A percentile compares a stretch with the other conserved stretches of the same genome.
Evolutionary conservation across 2,329 filamentous ascomycete genomes (phyloP).

Genomic region (Cladosporium colombiae): DNA sequence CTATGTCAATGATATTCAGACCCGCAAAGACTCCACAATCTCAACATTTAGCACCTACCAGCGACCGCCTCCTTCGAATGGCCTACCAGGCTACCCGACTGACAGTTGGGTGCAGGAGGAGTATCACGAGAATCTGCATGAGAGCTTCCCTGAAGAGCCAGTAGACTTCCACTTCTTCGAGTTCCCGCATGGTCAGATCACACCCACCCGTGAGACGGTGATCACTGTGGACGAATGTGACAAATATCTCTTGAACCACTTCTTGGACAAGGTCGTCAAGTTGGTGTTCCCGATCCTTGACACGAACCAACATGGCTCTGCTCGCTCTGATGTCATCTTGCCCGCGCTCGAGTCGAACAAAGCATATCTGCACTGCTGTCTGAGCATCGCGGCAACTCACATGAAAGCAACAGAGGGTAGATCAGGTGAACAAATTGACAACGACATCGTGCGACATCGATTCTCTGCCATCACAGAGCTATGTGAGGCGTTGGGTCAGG

Average conservation of each 20-base stretch:
- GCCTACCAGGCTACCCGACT: conserved; percentile 62
- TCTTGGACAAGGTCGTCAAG: conserved; percentile 82
- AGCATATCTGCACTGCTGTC: conserved; percentile 90
- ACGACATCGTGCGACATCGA: conserved; percentile 89
- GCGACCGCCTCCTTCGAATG: conserved; percentile 69
- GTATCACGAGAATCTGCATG: conserved; percentile 66
- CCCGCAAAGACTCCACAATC: conserved; percentile 80
- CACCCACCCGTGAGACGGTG: conserved; percentile 65
- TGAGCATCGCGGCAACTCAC: conserved; percentile 91
- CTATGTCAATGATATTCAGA: conserved; percentile 87
- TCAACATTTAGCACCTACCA: conserved; percentile 93
- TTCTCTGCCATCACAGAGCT: conserved; percentile 84
- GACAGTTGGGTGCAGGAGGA: conserved; percentile 74
- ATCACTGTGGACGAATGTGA: conserved; percentile 88
- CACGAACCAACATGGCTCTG: conserved; percentile 80
- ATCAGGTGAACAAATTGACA: conserved; percentile 73
- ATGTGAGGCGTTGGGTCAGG: conserved; percentile 76
- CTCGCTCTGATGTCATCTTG: conserved; percentile 78
- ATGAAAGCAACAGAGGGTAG: conserved; percentile 74
- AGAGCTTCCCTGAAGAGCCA: conserved; percentile 61
- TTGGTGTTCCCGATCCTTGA: conserved; percentile 92
- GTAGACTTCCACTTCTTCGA: conserved; percentile 79
- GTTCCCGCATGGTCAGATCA: conserved; percentile 68
- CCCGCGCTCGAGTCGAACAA: conserved; percentile 89
- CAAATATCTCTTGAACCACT: conserved; percentile 83